phyloP scores from a whole-genome alignment of 2,329 filamentous ascomycete species.

The Colletotrichum costaricense region DNA sequence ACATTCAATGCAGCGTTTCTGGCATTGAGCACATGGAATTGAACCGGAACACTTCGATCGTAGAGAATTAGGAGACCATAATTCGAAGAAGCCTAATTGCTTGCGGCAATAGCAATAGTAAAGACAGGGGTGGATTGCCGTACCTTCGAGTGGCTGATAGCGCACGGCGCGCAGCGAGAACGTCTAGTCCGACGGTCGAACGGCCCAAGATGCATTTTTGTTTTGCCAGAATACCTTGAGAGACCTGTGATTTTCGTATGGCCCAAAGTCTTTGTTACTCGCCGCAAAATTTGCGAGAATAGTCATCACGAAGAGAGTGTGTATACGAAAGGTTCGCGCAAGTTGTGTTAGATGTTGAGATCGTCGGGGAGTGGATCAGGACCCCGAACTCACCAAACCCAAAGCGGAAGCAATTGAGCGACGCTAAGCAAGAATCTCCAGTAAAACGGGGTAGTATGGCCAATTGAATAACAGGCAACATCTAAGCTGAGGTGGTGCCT shows the following conservation, averaged over 20 bases:
- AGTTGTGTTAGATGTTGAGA: background rate
- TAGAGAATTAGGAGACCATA: background rate
- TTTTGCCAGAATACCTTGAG: background rate
- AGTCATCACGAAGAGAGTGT: background rate
- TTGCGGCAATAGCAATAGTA: background rate
- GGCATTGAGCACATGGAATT: conserved; percentile 45
- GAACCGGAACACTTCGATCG: conserved; percentile 46
- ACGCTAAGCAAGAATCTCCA: conserved; percentile 10
- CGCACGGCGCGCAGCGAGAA: conserved; percentile 45
- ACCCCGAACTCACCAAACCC: conserved; percentile 8
- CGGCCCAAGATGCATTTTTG: conserved; percentile 44
- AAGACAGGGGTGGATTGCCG: background rate
- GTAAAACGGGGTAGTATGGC: background rate
- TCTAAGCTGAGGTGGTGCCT: background rate
- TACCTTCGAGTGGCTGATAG: conserved; percentile 48
- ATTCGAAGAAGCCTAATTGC: background rate
- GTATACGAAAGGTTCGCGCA: background rate
- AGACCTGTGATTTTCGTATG: background rate
- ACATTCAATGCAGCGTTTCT: conserved; percentile 40
- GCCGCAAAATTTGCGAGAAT: background rate
- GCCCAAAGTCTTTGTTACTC: background rate
- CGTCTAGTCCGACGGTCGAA: conserved; percentile 47
- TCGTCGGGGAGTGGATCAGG: background rate
- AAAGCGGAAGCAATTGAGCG: conserved; percentile 33
- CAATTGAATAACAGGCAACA: background rate